These are phyloP conservation scores for Globisporangium sylvaticum DNA, from an alignment of 352 stramenopile genomes.

Conservation along the genomic window DNA sequence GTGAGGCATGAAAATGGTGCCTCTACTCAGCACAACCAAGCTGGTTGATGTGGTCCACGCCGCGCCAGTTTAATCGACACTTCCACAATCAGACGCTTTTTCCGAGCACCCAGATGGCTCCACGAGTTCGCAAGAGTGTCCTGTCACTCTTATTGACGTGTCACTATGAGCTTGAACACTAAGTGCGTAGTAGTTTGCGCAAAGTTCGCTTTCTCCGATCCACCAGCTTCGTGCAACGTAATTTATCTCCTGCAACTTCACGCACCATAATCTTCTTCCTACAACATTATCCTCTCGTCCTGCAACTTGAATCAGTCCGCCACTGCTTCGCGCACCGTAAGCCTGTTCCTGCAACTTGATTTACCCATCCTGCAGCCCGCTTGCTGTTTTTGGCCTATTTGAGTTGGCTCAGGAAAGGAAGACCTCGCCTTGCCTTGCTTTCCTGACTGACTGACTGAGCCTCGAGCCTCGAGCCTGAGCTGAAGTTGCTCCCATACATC, in stretches of 20 bases:
- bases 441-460: neutral
- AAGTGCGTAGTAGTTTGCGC: neutral
- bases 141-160: too few species aligned
- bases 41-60: neutral
- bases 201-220: neutral
- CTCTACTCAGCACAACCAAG: neutral
- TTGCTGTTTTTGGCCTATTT: neutral
- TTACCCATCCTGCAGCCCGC: neutral
- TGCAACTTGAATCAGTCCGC: neutral
- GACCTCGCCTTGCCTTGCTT: neutral
- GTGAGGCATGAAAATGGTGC: neutral
- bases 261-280: neutral
- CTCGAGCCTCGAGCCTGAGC: neutral
- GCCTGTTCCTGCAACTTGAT: neutral
- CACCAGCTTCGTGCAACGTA: neutral
- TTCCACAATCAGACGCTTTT: neutral
- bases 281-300: neutral
- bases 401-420: neutral
- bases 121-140: too few species aligned
- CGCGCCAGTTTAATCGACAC: neutral
- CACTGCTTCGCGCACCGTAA: neutral
- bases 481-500: neutral
- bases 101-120: neutral
- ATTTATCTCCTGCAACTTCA: neutral
- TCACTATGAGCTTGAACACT: neutral